These are phyloP conservation scores for Schwanniomyces vanrijiae DNA, from an alignment of 805 yeast species.

Conservation along the genomic window DNA sequence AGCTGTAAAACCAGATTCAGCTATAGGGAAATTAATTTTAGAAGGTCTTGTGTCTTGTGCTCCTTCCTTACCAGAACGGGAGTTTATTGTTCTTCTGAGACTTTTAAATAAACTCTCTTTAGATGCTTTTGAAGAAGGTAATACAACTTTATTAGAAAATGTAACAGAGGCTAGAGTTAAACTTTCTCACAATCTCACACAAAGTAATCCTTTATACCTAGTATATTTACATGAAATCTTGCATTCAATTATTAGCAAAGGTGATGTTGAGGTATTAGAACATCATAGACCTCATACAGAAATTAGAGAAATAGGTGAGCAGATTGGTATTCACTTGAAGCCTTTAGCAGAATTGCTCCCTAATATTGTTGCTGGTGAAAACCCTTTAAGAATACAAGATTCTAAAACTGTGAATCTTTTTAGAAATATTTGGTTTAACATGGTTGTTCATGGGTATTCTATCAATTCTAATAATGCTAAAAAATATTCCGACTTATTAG, in stretches of 20 bases:
- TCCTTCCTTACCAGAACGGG: constrained; percentile 59
- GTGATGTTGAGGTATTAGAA: constrained; percentile 73
- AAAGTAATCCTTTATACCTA: constrained; percentile 41
- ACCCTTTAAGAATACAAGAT: constrained; percentile 45
- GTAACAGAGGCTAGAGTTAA: constrained; percentile 52
- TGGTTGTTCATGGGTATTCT: constrained; percentile 89
- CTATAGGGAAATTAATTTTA: constrained; percentile 55
- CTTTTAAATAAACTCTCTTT: constrained; percentile 52
- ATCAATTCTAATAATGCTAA: constrained; percentile 53
- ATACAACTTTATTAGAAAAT: constrained; percentile 34
- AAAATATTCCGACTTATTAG: constrained; percentile 48
- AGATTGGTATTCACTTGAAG: constrained; percentile 59
- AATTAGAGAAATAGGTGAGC: constrained; percentile 67
- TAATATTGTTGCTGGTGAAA: constrained; percentile 37
- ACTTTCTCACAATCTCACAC: constrained; percentile 40
- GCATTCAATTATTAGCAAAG: constrained; percentile 66
- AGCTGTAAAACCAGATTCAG: constrained; percentile 46
- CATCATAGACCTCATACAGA: constrained; percentile 79
- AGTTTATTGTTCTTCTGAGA: constrained; percentile 62
- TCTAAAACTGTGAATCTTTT: constrained; percentile 58
- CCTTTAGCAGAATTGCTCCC: constrained; percentile 83
- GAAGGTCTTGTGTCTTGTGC: constrained; percentile 66
- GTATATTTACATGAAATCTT: constrained; percentile 67
- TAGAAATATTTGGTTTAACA: constrained; percentile 90
- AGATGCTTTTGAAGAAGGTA: constrained; percentile 43